Percentiles rank a stretch among this genome's conserved stretches.
phyloP scores from a whole-genome alignment of 169 alveolate genomes.

The Hepatocystis sp. region DNA sequence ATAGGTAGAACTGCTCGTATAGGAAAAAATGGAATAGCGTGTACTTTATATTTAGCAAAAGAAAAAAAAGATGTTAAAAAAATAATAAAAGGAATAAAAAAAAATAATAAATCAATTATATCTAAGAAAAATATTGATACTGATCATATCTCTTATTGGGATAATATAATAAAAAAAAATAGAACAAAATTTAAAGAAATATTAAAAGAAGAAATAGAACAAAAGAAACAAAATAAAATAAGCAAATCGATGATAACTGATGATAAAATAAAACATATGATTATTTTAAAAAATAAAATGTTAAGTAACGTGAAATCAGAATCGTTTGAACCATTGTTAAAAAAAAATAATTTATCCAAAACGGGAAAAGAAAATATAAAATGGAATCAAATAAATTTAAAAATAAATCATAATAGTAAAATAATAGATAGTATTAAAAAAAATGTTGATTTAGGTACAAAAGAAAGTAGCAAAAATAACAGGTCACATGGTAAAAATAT shows the following conservation, averaged over 20 bases:
- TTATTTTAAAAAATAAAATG: slow-evolving; percentile 86
- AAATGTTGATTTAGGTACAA: too few species aligned
- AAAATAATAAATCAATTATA: slow-evolving; percentile 42
- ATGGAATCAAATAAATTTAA: slow-evolving; percentile 24
- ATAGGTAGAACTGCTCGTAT: slow-evolving; percentile 97
- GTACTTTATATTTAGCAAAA: slow-evolving; percentile 92
- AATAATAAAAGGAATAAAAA: slow-evolving; percentile 81
- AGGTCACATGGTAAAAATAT: too few species aligned
- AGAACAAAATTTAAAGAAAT: slow-evolving; percentile 80
- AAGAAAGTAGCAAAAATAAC: too few species aligned
- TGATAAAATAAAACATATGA: slow-evolving; percentile 82
- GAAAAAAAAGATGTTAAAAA: slow-evolving; percentile 88
- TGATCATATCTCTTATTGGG: slow-evolving; percentile 75
- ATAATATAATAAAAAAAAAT: slow-evolving; percentile 76
- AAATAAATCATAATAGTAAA: too few species aligned
- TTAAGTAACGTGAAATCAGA: slow-evolving; percentile 78
- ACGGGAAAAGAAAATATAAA: slow-evolving; percentile 64
- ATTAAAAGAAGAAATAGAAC: slow-evolving; percentile 81
- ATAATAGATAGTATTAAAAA: too few species aligned
- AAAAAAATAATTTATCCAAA: too few species aligned
- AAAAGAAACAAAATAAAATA: slow-evolving; percentile 83
- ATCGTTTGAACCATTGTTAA: too few species aligned
- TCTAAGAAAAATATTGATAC: slow-evolving; percentile 53
- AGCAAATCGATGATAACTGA: slow-evolving; percentile 81
- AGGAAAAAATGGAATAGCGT: slow-evolving; percentile 92